Evolutionary conservation across 441 rosid species (phyloP).

Genomic region (Francoa sonchifolia): DNA sequence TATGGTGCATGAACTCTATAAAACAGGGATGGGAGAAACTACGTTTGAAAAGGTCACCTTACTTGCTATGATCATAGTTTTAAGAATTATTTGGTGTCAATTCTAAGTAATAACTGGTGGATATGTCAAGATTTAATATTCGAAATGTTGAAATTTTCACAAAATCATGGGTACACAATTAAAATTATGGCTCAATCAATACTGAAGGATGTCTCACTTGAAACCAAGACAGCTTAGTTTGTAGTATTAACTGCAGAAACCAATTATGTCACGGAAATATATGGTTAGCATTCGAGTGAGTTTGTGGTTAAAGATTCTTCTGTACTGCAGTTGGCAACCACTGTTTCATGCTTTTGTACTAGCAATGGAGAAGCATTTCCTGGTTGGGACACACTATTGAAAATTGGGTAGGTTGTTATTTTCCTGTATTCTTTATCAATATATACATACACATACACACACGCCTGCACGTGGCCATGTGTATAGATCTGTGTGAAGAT

Average conservation of each 20-base stretch:
- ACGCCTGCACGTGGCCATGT: too few relatives aligned
- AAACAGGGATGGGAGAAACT: slow-evolving; percentile 88
- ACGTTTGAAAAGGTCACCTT: slow-evolving; percentile 61
- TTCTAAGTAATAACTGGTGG: too few relatives aligned
- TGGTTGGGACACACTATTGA: slow-evolving; percentile 80
- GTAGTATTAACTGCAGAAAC: too few relatives aligned
- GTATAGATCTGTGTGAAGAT: too few relatives aligned
- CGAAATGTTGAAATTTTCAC: too few relatives aligned
- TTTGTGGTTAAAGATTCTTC: not conserved
- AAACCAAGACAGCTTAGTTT: too few relatives aligned
- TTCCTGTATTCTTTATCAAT: not conserved
- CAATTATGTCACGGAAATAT: not conserved
- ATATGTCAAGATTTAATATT: too few relatives aligned
- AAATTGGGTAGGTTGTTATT: slow-evolving; percentile 42
- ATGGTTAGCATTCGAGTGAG: not conserved
- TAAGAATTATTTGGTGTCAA: not conserved
- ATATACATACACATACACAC: too few relatives aligned
- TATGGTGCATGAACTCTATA: slow-evolving; percentile 87
- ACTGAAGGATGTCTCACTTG: too few relatives aligned
- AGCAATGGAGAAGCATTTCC: slow-evolving; percentile 79
- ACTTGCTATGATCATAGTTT: slow-evolving; percentile 1
- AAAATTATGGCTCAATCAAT: too few relatives aligned
- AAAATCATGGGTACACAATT: too few relatives aligned
- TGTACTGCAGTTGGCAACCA: slow-evolving; percentile 49
- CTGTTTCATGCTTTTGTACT: slow-evolving; percentile 58